phyloP scores from a whole-genome alignment of 2,329 filamentous ascomycete genomes.

The Pestalotiopsis sp. region DNA sequence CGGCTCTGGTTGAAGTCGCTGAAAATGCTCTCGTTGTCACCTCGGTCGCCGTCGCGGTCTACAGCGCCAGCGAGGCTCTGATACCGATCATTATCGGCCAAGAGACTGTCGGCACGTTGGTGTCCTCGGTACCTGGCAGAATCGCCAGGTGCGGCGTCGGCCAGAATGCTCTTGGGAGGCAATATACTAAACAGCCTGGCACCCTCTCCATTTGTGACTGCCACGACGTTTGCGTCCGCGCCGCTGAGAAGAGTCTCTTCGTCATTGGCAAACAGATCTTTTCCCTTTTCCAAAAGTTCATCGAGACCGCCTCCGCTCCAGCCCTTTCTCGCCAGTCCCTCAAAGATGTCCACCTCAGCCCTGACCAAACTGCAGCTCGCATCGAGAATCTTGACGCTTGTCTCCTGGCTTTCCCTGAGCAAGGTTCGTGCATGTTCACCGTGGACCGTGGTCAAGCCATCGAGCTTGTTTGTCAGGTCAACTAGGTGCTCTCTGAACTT shows the following conservation, averaged over 20 bases:
- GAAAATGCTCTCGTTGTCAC: conserved; percentile 54
- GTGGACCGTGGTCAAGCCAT: conserved; percentile 64
- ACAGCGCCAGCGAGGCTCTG: conserved; percentile 59
- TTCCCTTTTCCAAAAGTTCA: conserved; percentile 65
- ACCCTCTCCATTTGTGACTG: conserved; percentile 33
- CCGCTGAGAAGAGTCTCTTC: conserved; percentile 28
- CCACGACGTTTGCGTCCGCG: conserved; percentile 26
- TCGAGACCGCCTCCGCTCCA: conserved; percentile 70
- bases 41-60: conserved; percentile 32
- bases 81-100: conserved; percentile 55
- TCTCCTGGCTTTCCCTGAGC: conserved; percentile 66
- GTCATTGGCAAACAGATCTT: conserved; percentile 59
- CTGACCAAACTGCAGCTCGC: conserved; percentile 67
- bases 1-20: conserved; percentile 58
- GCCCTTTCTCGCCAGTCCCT: conserved; percentile 66
- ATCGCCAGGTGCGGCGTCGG: conserved; percentile 47
- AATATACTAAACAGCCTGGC: conserved; percentile 66
- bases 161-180: conserved; percentile 65
- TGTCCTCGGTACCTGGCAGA: conserved; percentile 36
- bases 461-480: conserved; percentile 62
- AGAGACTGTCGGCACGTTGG: conserved; percentile 56
- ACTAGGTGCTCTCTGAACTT: conserved; percentile 66
- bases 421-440: conserved; percentile 61
- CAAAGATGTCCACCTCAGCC: conserved; percentile 72
- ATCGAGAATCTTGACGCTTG: conserved; percentile 63